Evolutionary conservation across 257 asterid genomes (phyloP), one percentile per base, ranked within the genome.

Genomic region (Plectranthus barbatus): DNA sequence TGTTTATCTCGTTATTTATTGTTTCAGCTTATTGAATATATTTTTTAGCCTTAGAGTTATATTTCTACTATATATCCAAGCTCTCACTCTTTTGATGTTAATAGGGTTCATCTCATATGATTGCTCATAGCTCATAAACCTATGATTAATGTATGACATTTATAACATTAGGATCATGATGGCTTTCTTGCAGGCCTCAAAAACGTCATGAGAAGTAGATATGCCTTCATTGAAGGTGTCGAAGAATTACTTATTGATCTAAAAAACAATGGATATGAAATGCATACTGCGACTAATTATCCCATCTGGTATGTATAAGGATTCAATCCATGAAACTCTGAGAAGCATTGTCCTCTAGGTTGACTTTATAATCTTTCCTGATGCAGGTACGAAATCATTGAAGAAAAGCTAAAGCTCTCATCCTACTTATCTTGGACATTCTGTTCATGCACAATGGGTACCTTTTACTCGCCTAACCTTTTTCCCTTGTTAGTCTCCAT

Each of bases 391-490:
- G 74, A 76, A 70, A 84, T 91, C 69, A 88, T 91, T 61, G 98
- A 91, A 75, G 91, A 88, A 14, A 85, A 88, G 78, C 81, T 92
- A 62, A 80, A 83, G 60, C 87, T 92, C 62, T 88, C 97, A 15
- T 74, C 71, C 60, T 84, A 84, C 83, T 69, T 92, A 67, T 92
- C 95, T 69, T 88, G 98, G 98, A 92, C 98, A 60, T 92, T 92
- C 76, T 92, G 97, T 76, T 92, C 98, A 29, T 92, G 98, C 75
- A 55, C 50, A 73, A 83, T 83, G 81, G 97, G 98, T 91, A 84
- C 46, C 20, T 50, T 70, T 20, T 48, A 18, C 47, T 56, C 6
- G 51, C 40, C 64, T 50, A 18, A 42, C 20, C 41, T 40, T 51
- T n/a, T 56, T 53, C 29, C 24, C 31, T 53, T 62, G 49, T 17